phyloP scores from a whole-genome alignment of 2,329 filamentous ascomycete genomes.

The Emergomyces orientalis region DNA sequence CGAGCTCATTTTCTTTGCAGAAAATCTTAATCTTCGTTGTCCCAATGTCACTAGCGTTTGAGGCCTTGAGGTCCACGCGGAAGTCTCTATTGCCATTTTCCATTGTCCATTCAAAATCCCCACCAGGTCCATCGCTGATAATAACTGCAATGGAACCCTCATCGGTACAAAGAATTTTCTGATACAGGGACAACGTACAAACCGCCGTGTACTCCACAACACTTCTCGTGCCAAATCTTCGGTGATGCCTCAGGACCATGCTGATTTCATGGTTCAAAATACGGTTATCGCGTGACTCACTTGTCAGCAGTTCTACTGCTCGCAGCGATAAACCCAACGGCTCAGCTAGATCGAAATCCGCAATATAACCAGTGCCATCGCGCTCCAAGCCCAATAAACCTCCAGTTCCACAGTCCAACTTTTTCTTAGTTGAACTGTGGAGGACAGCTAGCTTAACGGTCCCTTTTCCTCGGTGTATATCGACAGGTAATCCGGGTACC shows the following conservation, averaged over 20 bases:
- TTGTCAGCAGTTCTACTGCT: not conserved
- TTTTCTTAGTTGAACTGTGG: not conserved
- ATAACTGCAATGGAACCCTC: not conserved
- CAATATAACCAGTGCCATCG: not conserved
- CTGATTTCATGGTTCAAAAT: slow-evolving; percentile 3
- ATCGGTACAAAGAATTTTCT: not conserved
- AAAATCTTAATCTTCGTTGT: slow-evolving; percentile 3
- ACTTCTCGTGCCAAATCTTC: not conserved
- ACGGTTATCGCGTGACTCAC: slow-evolving; percentile 1
- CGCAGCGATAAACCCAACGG: not conserved
- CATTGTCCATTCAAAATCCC: slow-evolving; percentile 2
- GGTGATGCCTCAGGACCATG: not conserved
- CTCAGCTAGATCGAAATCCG: not conserved
- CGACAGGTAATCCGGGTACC: slow-evolving; percentile 2
- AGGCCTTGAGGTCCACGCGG: not conserved
- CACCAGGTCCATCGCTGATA: slow-evolving; percentile 5
- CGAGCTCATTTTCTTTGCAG: not conserved
- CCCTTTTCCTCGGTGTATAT: not conserved
- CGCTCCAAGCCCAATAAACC: not conserved
- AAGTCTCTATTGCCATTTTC: not conserved
- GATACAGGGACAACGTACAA: not conserved
- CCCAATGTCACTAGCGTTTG: not conserved
- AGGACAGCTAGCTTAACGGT: not conserved
- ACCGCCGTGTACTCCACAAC: slow-evolving; percentile 4
- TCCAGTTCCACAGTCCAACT: not conserved